Evolutionary conservation across 1,139 yeast species (phyloP).

Genomic region (Diutina siamensis): DNA sequence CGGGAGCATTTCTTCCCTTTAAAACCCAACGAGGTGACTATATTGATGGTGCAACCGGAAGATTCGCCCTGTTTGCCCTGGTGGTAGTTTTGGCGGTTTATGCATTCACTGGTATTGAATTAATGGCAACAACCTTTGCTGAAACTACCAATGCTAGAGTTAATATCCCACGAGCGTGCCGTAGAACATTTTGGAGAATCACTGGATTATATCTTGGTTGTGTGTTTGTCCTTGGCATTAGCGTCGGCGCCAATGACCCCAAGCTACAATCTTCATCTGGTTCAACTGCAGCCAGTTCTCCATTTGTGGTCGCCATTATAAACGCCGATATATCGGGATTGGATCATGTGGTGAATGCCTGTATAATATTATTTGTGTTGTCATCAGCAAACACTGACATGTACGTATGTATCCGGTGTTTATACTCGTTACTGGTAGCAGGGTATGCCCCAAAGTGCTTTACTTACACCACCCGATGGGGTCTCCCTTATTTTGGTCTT

Average conservation of each 20-base stretch:
- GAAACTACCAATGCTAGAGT: conserved; percentile 69
- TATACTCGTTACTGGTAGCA: conserved; percentile 33
- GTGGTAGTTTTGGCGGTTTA: conserved; percentile 66
- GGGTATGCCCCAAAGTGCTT: conserved; percentile 33
- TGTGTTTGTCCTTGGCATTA: conserved; percentile 59
- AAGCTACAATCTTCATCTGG: conserved; percentile 26
- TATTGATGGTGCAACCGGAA: conserved; percentile 32
- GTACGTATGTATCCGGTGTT: conserved; percentile 36
- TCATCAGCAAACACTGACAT: conserved; percentile 39
- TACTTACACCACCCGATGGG: conserved; percentile 48
- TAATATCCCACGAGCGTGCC: conserved; percentile 68
- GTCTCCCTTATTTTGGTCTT: conserved; percentile 45
- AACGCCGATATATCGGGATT: conserved; percentile 31
- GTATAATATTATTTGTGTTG: conserved; percentile 32
- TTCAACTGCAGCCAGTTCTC: conserved; percentile 49
- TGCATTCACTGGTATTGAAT: conserved; percentile 70
- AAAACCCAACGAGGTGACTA: conserved; percentile 12
- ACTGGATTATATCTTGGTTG: conserved; percentile 56
- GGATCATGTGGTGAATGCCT: conserved; percentile 35
- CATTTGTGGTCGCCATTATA: conserved; percentile 45
- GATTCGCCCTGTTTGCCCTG: conserved; percentile 54
- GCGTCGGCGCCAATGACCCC: conserved; percentile 63
- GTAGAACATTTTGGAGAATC: conserved; percentile 66
- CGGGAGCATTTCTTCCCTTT: conserved; percentile 49
- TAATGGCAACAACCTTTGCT: conserved; percentile 56